phyloP scores from a whole-genome alignment of 2,329 filamentous ascomycete species.

The Colletotrichum sp. region DNA sequence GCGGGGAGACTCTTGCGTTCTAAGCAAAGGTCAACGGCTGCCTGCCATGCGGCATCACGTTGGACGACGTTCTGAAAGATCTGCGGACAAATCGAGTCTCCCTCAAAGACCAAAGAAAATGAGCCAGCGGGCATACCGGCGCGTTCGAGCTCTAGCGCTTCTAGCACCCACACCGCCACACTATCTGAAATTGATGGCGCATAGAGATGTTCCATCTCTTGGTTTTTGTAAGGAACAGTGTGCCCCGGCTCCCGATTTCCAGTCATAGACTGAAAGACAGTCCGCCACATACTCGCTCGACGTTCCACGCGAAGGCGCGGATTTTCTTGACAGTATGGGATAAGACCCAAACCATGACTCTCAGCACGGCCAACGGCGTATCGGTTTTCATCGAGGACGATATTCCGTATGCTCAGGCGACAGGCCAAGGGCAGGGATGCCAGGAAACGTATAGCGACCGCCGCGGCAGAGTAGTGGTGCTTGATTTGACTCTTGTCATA shows the following conservation, averaged over 20 bases:
- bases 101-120: background rate
- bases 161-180: background rate
- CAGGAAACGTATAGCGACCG: background rate
- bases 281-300: background rate
- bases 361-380: background rate
- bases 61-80: background rate
- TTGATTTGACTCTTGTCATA: background rate
- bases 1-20: background rate
- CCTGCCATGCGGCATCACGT: background rate
- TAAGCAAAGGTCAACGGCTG: background rate
- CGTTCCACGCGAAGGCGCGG: background rate
- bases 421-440: background rate
- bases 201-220: fast-evolving
- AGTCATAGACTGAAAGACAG: background rate
- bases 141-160: background rate
- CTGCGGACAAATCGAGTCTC: background rate
- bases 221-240: too few relatives aligned
- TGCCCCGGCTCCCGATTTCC: background rate
- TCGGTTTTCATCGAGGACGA: background rate
- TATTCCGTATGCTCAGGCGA: background rate
- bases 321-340: background rate
- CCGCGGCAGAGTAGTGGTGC: background rate
- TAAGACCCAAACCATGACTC: background rate
- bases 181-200: background rate
- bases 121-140: background rate